Evolutionary conservation across 495 filamentous ascomycete species (phyloP), one percentile per base, ranked within the genome.

Genomic region (Lophiotrema nucula): DNA sequence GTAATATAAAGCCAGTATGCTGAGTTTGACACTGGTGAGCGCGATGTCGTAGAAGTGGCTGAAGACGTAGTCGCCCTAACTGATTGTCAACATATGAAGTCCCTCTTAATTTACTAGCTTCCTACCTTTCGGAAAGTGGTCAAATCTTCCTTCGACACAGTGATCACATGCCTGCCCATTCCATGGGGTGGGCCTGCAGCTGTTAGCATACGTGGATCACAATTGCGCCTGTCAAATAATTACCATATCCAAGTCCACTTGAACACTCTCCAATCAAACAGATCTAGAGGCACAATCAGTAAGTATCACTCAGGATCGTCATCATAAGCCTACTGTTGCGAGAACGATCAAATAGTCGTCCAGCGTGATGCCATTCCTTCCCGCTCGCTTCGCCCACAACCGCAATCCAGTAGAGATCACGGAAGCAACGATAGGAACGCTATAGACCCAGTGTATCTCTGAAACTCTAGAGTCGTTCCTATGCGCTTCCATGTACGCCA

Each of bases 11-110:
- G 57, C 62, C 10, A 65, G 56, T 24, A 65, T 61, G 22, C 50
- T 57, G 15, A 65, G 46, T 47, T 65, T 65, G 24, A 65, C 61
- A 16, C 38, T 46, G 22, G 47, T 56, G 23, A 65, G 56, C 8
- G 61, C 61, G 37, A 65, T 60, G 48, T 65, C 61, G 51, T 65
- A 65, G 51, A 65, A 65, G 37, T 65, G 61, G 27, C 61, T 65
- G 49, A 65, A 60, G 18, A 65, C 56, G 31, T 65, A 65, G 50
- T 65, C 61, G 12, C 56, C 61, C 60, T 58, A 35, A 43, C 2
- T 22, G 15, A 5, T 35, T 12, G 42, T 49, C 18, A 48, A 25
- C 25, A 16, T 11, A 6, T 16, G 44, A 1, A 22, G 4, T 11
- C 11, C 43, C 11, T 19, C 12, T 25, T 12, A 11, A 1, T 25